Evolutionary conservation across 2,329 filamentous ascomycete species (phyloP).

Genomic region (Cordyceps fumosorosea): DNA sequence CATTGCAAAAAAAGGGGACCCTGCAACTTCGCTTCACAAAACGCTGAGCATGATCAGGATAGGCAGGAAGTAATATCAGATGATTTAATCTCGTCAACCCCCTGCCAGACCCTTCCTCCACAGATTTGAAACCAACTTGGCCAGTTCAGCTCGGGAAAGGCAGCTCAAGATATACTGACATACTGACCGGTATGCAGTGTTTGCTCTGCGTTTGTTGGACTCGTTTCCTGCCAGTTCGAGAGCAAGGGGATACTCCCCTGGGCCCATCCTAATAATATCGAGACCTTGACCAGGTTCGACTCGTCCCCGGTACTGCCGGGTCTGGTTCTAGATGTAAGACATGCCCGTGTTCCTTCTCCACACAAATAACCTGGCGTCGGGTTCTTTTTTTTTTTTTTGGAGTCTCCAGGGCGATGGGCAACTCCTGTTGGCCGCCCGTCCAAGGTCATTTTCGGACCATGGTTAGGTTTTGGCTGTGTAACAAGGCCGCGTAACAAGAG

Average conservation of each 20-base stretch:
- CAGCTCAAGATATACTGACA: neutral
- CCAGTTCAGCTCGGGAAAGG: neutral
- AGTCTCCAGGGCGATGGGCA: neutral
- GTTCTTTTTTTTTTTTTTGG: neutral
- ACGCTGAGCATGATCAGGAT: neutral
- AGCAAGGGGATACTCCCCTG: neutral
- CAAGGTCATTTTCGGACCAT: neutral
- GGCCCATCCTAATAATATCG: neutral
- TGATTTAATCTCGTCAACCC: conserved; percentile 1
- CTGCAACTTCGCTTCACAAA: neutral
- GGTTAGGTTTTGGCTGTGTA: neutral
- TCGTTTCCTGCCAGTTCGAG: neutral
- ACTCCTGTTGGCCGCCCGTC: neutral
- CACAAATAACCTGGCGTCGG: neutral
- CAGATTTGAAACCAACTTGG: conserved; percentile 4
- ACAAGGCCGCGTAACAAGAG: neutral
- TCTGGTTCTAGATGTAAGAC: neutral
- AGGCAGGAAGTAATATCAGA: neutral
- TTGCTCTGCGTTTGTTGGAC: neutral
- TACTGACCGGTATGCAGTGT: neutral
- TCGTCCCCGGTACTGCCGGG: neutral
- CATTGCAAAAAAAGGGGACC: neutral
- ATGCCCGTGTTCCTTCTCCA: conserved; percentile 1
- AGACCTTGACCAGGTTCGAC: neutral
- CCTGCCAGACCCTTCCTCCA: neutral